Evolutionary conservation across 805 yeast genomes (phyloP).

Genomic region (Vanderwaltozyma verrucispora): DNA sequence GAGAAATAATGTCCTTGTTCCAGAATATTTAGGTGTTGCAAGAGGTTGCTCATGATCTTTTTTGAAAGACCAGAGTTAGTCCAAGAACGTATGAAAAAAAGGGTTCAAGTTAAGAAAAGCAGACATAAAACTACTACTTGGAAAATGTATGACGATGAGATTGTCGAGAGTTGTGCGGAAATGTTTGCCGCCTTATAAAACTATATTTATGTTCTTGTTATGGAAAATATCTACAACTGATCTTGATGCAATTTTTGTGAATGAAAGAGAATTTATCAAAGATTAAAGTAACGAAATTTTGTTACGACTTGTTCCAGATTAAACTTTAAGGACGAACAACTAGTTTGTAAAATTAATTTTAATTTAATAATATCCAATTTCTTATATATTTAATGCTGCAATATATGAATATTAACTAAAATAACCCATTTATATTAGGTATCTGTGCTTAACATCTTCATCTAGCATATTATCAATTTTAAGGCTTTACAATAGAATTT

Average conservation of each 20-base stretch:
- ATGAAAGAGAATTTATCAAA: conserved; percentile 7
- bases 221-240: conserved; percentile 63
- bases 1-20: conserved; percentile 60
- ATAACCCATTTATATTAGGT: no score
- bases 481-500: no score
- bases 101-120: conserved; percentile 28
- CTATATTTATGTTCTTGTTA: conserved; percentile 56
- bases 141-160: conserved; percentile 54
- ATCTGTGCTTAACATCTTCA: no score
- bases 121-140: conserved; percentile 46
- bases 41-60: conserved; percentile 66
- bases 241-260: conserved; percentile 35
- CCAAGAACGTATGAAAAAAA: conserved; percentile 32
- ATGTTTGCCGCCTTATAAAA: conserved; percentile 53
- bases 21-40: conserved; percentile 76
- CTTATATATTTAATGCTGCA: no score
- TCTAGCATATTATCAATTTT: no score
- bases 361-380: no score
- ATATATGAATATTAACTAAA: no score
- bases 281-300: no score
- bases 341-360: no score
- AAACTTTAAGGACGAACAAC: no score
- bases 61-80: conserved; percentile 41
- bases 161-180: conserved; percentile 46
- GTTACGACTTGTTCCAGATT: no score